Evolutionary conservation across 2,329 filamentous ascomycete genomes (phyloP).

Genomic region (Colletotrichum camelliae): DNA sequence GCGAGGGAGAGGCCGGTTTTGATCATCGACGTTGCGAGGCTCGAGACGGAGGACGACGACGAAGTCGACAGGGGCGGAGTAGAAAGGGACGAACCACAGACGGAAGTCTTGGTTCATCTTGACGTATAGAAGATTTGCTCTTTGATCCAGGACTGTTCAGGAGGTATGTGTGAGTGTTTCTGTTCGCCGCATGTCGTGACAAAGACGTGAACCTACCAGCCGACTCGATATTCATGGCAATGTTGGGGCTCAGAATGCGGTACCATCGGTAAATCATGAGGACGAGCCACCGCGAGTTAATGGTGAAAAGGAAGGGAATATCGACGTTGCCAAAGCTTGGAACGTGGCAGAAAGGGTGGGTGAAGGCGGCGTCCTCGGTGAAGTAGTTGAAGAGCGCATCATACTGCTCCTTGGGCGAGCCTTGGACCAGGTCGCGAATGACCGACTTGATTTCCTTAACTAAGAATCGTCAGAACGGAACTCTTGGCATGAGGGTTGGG

Average conservation of each 20-base stretch:
- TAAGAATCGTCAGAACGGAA: constrained; percentile 25
- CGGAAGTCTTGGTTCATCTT: constrained; percentile 77
- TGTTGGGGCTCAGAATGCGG: constrained; percentile 78
- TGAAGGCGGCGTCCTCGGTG: constrained; percentile 72
- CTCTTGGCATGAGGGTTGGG: not conserved
- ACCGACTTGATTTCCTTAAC: constrained; percentile 67
- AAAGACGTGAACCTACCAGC: constrained; percentile 41
- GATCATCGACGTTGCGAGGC: constrained; percentile 40
- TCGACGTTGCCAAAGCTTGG: constrained; percentile 51
- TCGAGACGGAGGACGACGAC: constrained; percentile 71
- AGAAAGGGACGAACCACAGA: constrained; percentile 79
- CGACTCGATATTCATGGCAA: constrained; percentile 70
- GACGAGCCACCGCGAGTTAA: constrained; percentile 72
- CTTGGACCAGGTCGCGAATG: constrained; percentile 72
- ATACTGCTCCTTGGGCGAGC: constrained; percentile 68
- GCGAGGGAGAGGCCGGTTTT: constrained; percentile 24
- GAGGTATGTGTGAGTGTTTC: not conserved
- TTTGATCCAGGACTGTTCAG: constrained; percentile 22
- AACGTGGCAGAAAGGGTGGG: constrained; percentile 80
- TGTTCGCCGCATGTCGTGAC: not conserved
- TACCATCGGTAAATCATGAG: constrained; percentile 81
- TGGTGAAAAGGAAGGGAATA: constrained; percentile 41
- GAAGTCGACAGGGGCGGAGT: constrained; percentile 70
- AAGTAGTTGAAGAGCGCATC: constrained; percentile 75
- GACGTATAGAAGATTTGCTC: constrained; percentile 67